Conservation (phyloP, 2,329 filamentous ascomycete species). For the Ophiocordyceps camponoti-floridani region DNA sequence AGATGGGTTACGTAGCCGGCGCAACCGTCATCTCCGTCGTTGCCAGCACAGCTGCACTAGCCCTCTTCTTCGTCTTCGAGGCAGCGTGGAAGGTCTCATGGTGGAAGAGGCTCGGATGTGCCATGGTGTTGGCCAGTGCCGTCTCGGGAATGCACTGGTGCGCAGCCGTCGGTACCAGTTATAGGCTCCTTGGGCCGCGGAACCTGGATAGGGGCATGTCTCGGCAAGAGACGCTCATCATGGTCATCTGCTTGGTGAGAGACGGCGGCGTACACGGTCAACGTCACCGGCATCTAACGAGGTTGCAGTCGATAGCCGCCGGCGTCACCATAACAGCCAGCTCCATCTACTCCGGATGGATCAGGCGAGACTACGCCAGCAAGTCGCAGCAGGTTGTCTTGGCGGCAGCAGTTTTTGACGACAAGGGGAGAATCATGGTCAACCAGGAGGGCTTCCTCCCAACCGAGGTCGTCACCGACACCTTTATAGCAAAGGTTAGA, state of each 20-base stretch:
- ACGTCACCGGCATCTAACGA: not conserved
- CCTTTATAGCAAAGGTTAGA: constrained; percentile 47
- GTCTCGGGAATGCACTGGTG: constrained; percentile 81
- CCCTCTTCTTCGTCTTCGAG: constrained; percentile 60
- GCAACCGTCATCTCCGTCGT: constrained; percentile 53
- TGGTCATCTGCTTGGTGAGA: constrained; percentile 51
- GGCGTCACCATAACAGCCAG: constrained; percentile 40
- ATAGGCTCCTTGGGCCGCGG: constrained; percentile 30
- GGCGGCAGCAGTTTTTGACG: constrained; percentile 49
- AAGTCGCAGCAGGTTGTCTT: constrained; percentile 43
- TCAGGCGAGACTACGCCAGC: constrained; percentile 34
- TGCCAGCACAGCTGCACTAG: constrained; percentile 50
- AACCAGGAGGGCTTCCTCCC: constrained; percentile 52
- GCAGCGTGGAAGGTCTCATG: constrained; percentile 59
- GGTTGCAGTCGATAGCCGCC: constrained; percentile 35
- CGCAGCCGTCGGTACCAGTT: constrained; percentile 51
- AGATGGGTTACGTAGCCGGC: constrained; percentile 40
- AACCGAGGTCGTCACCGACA: constrained; percentile 60
- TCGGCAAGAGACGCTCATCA: constrained; percentile 21
- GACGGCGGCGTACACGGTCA: constrained; percentile 7
- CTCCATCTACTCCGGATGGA: constrained; percentile 19
- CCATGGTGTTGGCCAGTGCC: constrained; percentile 50
- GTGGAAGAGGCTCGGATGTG: constrained; percentile 54
- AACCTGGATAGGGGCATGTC: constrained; percentile 7
- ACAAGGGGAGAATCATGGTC: constrained; percentile 47